These are phyloP conservation scores for Calonectria pseudoreteaudii DNA, from an alignment of 2,329 filamentous ascomycete genomes.

Conservation along the genomic window DNA sequence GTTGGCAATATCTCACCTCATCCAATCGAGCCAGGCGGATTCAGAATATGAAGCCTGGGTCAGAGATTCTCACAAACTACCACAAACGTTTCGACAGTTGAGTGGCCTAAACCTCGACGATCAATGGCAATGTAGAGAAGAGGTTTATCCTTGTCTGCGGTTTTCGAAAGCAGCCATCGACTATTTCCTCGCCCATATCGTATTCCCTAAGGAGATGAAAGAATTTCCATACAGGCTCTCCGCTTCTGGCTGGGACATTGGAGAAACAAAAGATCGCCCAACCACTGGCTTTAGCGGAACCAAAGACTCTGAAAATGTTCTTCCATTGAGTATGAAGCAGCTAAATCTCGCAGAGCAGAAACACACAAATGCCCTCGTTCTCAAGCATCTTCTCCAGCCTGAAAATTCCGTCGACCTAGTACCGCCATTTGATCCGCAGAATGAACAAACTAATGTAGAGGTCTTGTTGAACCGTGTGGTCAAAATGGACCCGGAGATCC, in stretches of 20 bases:
- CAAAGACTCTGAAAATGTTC: conserved; percentile 68
- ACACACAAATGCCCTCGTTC: conserved; percentile 76
- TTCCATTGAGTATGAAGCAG: conserved; percentile 69
- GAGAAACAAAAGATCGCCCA: conserved; percentile 55
- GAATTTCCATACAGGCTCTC: conserved; percentile 74
- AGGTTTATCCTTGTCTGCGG: conserved; percentile 65
- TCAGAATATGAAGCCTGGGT: conserved; percentile 65
- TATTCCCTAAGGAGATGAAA: conserved; percentile 72
- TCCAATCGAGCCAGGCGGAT: conserved; percentile 62
- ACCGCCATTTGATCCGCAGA: neutral
- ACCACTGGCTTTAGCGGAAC: conserved; percentile 79
- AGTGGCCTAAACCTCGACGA: conserved; percentile 71
- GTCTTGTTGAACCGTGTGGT: conserved; percentile 58
- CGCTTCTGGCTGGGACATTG: conserved; percentile 76
- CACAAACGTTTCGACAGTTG: conserved; percentile 53
- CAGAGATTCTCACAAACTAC: conserved; percentile 46
- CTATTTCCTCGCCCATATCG: conserved; percentile 69
- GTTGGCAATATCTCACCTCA: conserved; percentile 59
- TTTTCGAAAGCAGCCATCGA: conserved; percentile 68
- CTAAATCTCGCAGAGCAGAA: conserved; percentile 64
- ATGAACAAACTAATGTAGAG: conserved; percentile 42
- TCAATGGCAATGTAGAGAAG: conserved; percentile 53
- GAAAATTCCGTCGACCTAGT: conserved; percentile 56
- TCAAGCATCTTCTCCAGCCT: conserved; percentile 66
- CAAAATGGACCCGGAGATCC: conserved; percentile 51